Conservation (phyloP, 2,329 filamentous ascomycete genomes). For the Beauveria bassiana region DNA sequence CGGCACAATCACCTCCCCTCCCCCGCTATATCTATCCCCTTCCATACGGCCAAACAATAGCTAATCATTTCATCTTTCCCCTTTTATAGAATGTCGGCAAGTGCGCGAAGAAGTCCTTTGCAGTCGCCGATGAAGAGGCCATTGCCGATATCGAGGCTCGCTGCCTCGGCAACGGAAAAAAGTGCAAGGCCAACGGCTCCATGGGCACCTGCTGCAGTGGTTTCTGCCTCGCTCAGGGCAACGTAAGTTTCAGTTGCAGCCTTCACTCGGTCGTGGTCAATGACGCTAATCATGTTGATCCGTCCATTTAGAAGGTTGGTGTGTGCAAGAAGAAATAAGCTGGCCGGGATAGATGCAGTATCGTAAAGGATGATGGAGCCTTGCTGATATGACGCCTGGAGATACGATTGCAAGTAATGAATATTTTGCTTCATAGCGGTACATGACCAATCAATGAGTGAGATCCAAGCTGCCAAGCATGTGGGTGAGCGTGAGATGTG, state of each 20-base stretch:
- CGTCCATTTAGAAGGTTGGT: not conserved
- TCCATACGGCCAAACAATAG: too few relatives aligned
- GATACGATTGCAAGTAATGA: too few relatives aligned
- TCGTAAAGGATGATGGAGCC: not conserved
- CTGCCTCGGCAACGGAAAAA: not conserved
- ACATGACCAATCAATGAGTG: too few relatives aligned
- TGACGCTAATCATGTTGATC: not conserved
- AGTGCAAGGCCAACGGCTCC: not conserved
- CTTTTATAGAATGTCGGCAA: not conserved
- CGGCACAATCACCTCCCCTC: not conserved
- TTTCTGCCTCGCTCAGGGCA: not conserved
- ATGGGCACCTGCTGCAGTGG: not conserved
- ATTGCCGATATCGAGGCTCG: not conserved
- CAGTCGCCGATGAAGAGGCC: not conserved
- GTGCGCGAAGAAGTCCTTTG: not conserved
- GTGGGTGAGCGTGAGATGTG: too few relatives aligned
- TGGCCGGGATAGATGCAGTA: too few relatives aligned
- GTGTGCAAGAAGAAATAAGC: not conserved
- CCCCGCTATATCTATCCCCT: too few relatives aligned
- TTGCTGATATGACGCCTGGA: not conserved
- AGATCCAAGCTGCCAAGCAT: too few relatives aligned
- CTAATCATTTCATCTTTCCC: too few relatives aligned
- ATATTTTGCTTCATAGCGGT: too few relatives aligned
- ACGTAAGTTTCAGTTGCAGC: not conserved
- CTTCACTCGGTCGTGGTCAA: not conserved